phyloP scores from a whole-genome alignment of 1,139 yeast species.

The Magnusiomyces magnusii region DNA sequence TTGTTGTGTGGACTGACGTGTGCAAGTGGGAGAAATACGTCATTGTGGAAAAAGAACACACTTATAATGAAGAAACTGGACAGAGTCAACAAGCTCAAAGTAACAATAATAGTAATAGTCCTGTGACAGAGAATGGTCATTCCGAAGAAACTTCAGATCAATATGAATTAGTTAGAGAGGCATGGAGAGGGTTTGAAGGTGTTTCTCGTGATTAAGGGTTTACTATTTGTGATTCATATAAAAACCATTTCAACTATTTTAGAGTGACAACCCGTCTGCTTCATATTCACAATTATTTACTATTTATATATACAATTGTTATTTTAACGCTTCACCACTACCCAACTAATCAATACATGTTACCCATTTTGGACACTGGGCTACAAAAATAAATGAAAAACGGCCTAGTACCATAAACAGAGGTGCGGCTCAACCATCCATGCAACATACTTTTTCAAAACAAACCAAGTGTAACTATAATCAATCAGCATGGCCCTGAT shows the following conservation, averaged over 20 bases:
- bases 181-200: constrained; percentile 62
- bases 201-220: constrained; percentile 14
- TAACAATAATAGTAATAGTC: constrained; percentile 8
- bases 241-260: too few relatives aligned
- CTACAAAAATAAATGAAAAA: too few relatives aligned
- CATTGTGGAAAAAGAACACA: constrained; percentile 44
- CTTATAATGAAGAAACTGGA: constrained; percentile 10
- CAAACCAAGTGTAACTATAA: neutral
- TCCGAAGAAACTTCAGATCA: constrained; percentile 18
- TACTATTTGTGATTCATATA: too few relatives aligned
- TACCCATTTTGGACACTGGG: too few relatives aligned
- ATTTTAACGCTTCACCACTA: too few relatives aligned
- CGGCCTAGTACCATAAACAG: neutral
- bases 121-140: neutral
- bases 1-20: constrained; percentile 59
- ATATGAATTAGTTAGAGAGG: constrained; percentile 62
- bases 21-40: constrained; percentile 83
- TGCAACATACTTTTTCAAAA: neutral
- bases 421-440: neutral
- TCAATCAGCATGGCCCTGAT: neutral
- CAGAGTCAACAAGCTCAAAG: constrained; percentile 5
- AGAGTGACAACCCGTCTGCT: too few relatives aligned
- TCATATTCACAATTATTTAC: too few relatives aligned
- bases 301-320: too few relatives aligned
- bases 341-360: too few relatives aligned